Conservation (phyloP, 2,329 filamentous ascomycete species). For the Nothophaeocryptopus gaeumannii region DNA sequence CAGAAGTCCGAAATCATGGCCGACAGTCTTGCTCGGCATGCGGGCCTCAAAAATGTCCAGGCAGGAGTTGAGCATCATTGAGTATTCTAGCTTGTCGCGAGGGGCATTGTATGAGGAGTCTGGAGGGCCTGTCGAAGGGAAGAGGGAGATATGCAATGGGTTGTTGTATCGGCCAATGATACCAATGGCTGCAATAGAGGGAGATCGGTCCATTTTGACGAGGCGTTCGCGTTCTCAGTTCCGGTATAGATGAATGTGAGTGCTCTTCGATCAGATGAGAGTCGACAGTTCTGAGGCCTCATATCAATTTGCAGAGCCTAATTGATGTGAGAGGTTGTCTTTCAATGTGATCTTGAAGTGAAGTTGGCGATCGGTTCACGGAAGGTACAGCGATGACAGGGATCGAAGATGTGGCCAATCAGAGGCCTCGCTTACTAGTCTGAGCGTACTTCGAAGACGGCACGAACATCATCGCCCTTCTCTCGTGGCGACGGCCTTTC, state of each 20-base stretch:
- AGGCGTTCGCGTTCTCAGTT: background rate
- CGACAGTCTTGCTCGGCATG: constrained; percentile 66
- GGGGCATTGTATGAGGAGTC: constrained; percentile 17
- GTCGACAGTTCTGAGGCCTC: too few species aligned
- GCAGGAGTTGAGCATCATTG: constrained; percentile 82
- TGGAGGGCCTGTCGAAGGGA: constrained; percentile 58
- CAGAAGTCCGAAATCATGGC: constrained; percentile 85
- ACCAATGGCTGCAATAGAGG: constrained; percentile 88
- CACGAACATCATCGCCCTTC: too few species aligned
- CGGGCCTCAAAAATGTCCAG: constrained; percentile 93
- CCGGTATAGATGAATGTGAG: too few species aligned
- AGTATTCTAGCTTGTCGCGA: constrained; percentile 82
- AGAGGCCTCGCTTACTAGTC: background rate
- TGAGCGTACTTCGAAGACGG: too few species aligned
- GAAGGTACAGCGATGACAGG: background rate
- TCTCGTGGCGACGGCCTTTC: too few species aligned
- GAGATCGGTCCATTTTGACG: constrained; percentile 47
- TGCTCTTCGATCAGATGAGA: too few species aligned
- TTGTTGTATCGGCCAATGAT: constrained; percentile 96
- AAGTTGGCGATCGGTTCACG: too few species aligned
- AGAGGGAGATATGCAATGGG: constrained; percentile 87
- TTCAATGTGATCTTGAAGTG: background rate
- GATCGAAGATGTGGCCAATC: background rate
- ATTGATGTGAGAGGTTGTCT: too few species aligned
- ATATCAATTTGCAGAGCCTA: too few species aligned